Evolutionary conservation across 2,329 filamentous ascomycete species (phyloP), one percentile per base, ranked within the genome.

Genomic region (Colletotrichum australisinense): DNA sequence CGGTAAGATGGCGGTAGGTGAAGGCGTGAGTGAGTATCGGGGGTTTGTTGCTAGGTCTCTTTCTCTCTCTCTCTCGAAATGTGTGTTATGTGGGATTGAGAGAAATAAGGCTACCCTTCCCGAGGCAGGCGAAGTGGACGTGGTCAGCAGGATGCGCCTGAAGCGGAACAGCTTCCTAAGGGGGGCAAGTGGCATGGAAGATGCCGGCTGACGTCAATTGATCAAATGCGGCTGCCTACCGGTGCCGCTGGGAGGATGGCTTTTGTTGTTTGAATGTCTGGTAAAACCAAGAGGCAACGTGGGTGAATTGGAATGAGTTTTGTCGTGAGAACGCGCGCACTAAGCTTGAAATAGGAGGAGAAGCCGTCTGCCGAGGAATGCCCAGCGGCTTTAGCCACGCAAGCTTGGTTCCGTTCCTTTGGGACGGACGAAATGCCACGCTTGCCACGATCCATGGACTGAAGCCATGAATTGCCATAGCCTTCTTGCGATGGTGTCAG

Each of bases 201-300:
- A 56, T 56, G 35, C 16, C 71, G 26, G 38, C 57, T 71, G 71
- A 73, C 71, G 71, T 71, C 60, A 73, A 35, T 38, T 22, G 28
- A 65, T 32, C 26, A 49, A 14, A 65, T 56, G 46, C 35, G 28
- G 56, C 56, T 5, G 32, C 24, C 62, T 28, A 19, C 53, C 30
- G 26, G 22, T 30, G 28, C 42, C 30, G 46, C 16, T 16, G 30
- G 1, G 1, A 24, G 53, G 16, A 30, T 26, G 56, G 16, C 35
- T 32, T 16, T 55, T 28, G 24, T 57, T 42, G 68, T 24, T 30
- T 24, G 1, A 49, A 16, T 60, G 26, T 60, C 22, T 19, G 11
- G 14, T 22, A 26, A 35, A 19, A 42, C 16, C 0, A 26, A 57
- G 63, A n/a, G 24, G 46, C 65, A 63, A 69, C 58, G 28, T 72